Conservation (phyloP, 208 protist genomes). For the Leishmania guyanensis region DNA sequence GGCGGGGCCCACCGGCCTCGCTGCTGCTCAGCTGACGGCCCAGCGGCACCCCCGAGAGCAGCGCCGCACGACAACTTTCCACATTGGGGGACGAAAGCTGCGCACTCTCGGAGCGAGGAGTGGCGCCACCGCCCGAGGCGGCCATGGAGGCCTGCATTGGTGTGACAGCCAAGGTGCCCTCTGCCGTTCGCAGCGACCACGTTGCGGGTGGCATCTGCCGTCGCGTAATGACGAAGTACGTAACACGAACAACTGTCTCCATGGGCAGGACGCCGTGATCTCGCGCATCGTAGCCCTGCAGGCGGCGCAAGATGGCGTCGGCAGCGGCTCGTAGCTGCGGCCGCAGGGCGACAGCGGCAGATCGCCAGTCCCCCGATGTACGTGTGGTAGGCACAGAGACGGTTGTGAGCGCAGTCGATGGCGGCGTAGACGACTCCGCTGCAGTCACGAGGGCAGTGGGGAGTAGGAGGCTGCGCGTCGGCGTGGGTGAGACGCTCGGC, state of each 20-base stretch:
- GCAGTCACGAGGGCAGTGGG: neutral
- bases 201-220: conserved; percentile 24
- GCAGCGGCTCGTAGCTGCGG: conserved; percentile 37
- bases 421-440: neutral
- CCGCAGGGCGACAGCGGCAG: conserved; percentile 10
- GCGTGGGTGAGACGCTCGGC: neutral
- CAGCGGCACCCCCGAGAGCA: conserved; percentile 5
- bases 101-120: neutral
- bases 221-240: conserved; percentile 41
- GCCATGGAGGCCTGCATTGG: conserved; percentile 30
- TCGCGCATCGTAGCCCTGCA: conserved; percentile 62
- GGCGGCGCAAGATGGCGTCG: conserved; percentile 49
- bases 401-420: conserved; percentile 3
- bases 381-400: conserved; percentile 2
- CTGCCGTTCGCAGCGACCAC: conserved; percentile 29
- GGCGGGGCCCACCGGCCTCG: neutral
- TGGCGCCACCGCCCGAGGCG: neutral
- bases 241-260: conserved; percentile 58
- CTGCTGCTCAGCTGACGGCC: neutral
- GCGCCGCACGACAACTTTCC: neutral
- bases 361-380: conserved; percentile 9
- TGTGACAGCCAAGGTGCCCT: conserved; percentile 24
- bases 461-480: conserved; percentile 13
- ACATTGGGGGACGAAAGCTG: neutral
- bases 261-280: conserved; percentile 69